Evolutionary conservation across 2,329 filamentous ascomycete species (phyloP).

Genomic region (Penicillium vulpinum): DNA sequence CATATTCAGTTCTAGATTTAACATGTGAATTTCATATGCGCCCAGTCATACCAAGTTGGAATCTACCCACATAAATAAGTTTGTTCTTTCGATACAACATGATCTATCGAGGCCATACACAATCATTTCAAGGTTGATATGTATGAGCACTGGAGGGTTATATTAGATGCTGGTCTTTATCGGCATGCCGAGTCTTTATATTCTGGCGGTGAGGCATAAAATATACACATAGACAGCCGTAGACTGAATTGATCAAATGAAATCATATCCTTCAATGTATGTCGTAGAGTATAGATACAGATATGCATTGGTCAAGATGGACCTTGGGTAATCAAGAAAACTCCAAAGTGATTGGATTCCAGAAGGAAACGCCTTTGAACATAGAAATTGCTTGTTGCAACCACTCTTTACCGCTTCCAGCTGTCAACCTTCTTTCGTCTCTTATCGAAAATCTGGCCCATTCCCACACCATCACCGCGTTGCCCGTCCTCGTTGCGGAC

Average conservation of each 20-base stretch:
- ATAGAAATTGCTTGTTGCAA: background rate
- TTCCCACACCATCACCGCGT: conserved; percentile 61
- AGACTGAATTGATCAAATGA: background rate
- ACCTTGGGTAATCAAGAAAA: conserved; percentile 10
- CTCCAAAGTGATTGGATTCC: conserved; percentile 6
- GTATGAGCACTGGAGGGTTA: too few species aligned
- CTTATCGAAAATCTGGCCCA: conserved; percentile 63
- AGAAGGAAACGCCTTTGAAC: conserved; percentile 9
- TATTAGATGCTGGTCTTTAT: background rate
- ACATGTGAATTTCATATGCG: conserved; percentile 11
- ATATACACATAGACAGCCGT: background rate
- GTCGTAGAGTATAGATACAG: conserved; percentile 1
- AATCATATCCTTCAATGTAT: background rate
- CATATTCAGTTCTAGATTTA: conserved; percentile 2
- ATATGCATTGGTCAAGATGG: conserved; percentile 9
- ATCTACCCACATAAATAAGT: too few species aligned
- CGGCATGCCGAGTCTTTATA: background rate
- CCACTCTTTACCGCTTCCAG: conserved; percentile 38
- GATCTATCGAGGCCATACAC: background rate
- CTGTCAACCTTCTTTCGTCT: conserved; percentile 47
- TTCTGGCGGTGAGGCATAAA: background rate
- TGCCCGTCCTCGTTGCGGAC: conserved; percentile 69
- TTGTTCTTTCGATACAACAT: background rate
- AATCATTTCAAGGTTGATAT: background rate
- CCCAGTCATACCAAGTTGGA: background rate